Percentiles rank a stretch among this genome's conserved stretches.
Conservation (phyloP, 2,329 filamentous ascomycete species). For the Neopestalotiopsis sp. region DNA sequence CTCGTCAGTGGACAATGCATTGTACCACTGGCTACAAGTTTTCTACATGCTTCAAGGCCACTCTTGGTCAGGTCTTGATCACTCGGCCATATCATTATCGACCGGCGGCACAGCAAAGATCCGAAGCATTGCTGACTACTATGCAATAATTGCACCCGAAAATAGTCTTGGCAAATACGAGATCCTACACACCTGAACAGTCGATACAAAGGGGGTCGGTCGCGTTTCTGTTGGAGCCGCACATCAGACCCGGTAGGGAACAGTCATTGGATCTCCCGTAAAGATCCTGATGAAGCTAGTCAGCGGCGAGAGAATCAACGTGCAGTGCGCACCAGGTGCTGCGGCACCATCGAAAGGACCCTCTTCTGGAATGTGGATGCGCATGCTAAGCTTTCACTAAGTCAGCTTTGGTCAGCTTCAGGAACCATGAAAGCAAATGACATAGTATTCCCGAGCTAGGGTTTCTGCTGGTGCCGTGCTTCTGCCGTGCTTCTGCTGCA, state of each 20-base stretch:
- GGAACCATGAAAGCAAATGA: neutral
- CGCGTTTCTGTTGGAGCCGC: neutral
- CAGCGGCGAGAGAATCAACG: neutral
- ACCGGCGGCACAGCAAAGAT: neutral
- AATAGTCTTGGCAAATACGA: conserved; percentile 1
- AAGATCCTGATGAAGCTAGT: neutral
- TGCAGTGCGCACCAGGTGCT: neutral
- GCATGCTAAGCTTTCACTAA: conserved; percentile 1
- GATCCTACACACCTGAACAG: neutral
- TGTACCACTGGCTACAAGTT: too few relatives aligned
- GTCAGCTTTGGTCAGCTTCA: neutral
- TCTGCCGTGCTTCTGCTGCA: too few relatives aligned
- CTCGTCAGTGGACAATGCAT: neutral
- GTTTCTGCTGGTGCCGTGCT: neutral
- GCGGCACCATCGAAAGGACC: neutral
- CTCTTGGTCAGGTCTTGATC: too few relatives aligned
- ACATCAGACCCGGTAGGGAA: neutral
- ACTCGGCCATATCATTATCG: too few relatives aligned
- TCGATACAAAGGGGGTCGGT: neutral
- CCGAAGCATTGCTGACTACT: neutral
- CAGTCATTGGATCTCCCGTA: neutral
- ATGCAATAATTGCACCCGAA: neutral
- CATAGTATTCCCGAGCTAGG: neutral
- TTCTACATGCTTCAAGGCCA: too few relatives aligned
- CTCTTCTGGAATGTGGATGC: conserved; percentile 2